Percentiles rank a stretch among this genome's conserved stretches.
phyloP scores from a whole-genome alignment of 2,329 filamentous ascomycete genomes.

The Sarocladium brachiariae region DNA sequence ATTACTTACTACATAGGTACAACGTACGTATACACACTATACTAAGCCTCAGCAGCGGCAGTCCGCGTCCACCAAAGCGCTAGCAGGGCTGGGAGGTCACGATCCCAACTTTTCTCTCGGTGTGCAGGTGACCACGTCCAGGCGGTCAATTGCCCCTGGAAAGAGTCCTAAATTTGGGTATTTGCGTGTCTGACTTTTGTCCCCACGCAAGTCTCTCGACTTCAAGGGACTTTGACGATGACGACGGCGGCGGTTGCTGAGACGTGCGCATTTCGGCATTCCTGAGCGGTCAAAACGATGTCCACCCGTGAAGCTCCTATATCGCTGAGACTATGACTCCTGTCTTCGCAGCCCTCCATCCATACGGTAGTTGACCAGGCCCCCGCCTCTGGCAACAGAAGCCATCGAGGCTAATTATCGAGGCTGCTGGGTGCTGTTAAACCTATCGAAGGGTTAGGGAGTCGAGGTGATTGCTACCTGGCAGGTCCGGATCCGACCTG shows the following conservation, averaged over 20 bases:
- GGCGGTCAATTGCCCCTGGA: not conserved
- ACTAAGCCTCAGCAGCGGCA: conserved; percentile 1
- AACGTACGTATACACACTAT: no score
- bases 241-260: not conserved
- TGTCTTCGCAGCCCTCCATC: not conserved
- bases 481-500: no score
- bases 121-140: conserved; percentile 2
- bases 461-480: no score
- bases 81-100: conserved; percentile 7
- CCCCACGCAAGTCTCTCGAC: not conserved
- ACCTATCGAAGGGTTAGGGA: no score
- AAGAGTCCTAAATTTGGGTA: not conserved
- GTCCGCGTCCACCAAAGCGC: not conserved
- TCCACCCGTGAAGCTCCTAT: not conserved
- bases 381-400: no score
- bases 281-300: not conserved
- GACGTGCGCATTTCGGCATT: not conserved
- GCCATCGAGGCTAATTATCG: no score
- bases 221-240: not conserved
- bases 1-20: no score
- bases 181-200: not conserved
- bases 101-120: conserved; percentile 2
- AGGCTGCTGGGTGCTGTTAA: no score
- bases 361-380: not conserved
- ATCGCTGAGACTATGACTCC: not conserved